Conservation (phyloP, 495 filamentous ascomycete genomes). For the Penicillium pancosmium region DNA sequence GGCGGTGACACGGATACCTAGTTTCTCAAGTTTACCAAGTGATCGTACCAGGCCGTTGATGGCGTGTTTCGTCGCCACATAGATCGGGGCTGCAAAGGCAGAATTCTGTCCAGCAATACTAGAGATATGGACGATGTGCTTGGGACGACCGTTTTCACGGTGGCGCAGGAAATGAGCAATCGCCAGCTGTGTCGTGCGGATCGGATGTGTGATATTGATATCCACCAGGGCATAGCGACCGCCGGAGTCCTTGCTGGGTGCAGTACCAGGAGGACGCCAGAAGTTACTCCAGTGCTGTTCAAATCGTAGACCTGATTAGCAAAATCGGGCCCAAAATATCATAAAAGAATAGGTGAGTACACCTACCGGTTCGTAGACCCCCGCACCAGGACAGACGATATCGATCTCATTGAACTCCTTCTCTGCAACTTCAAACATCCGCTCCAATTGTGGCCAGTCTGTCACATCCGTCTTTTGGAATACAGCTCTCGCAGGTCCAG, state of each 20-base stretch:
- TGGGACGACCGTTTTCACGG: conserved; percentile 37
- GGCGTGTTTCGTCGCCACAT: conserved; percentile 64
- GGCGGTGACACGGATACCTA: conserved; percentile 65
- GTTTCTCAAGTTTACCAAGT: conserved; percentile 48
- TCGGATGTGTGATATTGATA: conserved; percentile 72
- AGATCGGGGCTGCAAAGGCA: conserved; percentile 55
- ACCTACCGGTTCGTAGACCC: conserved; percentile 64
- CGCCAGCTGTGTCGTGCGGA: conserved; percentile 66
- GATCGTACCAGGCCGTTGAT: conserved; percentile 62
- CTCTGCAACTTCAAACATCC: conserved; percentile 58
- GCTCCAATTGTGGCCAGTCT: conserved; percentile 59
- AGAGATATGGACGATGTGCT: conserved; percentile 62
- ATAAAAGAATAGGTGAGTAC: neutral
- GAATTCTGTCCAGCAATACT: conserved; percentile 64
- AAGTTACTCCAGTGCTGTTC: conserved; percentile 62
- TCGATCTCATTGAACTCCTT: conserved; percentile 61
- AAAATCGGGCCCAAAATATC: neutral
- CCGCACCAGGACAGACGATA: conserved; percentile 71
- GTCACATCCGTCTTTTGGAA: conserved; percentile 67
- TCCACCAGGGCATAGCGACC: conserved; percentile 61
- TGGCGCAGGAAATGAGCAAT: conserved; percentile 56
- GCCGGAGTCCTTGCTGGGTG: conserved; percentile 51
- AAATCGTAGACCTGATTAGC: neutral
- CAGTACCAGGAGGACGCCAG: conserved; percentile 62
- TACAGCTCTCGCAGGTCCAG: conserved; percentile 47